Percentiles rank a stretch among this genome's conserved stretches.
Conservation (phyloP, 352 stramenopile species). For the Phytophthora litchii region DNA sequence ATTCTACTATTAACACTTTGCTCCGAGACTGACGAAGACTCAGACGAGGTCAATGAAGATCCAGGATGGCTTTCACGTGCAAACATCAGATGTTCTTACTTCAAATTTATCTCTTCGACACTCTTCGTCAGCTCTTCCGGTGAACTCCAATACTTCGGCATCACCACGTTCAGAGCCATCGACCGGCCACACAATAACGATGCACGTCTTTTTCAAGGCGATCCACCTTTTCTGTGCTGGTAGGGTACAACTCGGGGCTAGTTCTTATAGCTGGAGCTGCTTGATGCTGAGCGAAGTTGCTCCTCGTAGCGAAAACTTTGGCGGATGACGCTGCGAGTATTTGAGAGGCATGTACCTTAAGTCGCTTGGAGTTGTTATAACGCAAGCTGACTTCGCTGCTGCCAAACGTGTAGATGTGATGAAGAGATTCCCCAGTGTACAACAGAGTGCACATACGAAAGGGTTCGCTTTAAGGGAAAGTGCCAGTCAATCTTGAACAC, state of each 20-base stretch:
- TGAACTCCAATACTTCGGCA: slow-evolving; percentile 38
- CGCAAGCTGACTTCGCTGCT: slow-evolving; percentile 75
- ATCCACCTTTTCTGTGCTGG: slow-evolving; percentile 1
- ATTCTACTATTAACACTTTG: too few species aligned
- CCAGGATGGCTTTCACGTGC: slow-evolving; percentile 2
- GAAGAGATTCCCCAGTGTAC: slow-evolving; percentile 70
- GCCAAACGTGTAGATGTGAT: slow-evolving; percentile 76
- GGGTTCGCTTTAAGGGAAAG: slow-evolving; percentile 9
- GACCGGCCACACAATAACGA: slow-evolving; percentile 14
- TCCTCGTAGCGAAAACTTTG: slow-evolving; percentile 45
- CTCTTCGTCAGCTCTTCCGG: slow-evolving; percentile 27
- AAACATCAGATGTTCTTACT: slow-evolving; percentile 35
- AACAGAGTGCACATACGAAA: slow-evolving; percentile 67
- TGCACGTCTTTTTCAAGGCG: slow-evolving; percentile 9
- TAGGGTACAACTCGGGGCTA: slow-evolving; percentile 10
- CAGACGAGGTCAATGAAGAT: slow-evolving; percentile 3
- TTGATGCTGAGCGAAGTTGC: not conserved
- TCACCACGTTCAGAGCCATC: slow-evolving; percentile 26
- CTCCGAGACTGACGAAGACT: not conserved
- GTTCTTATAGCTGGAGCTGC: not conserved
- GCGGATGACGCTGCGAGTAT: slow-evolving; percentile 51
- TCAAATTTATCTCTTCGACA: slow-evolving; percentile 31
- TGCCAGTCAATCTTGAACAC: slow-evolving; percentile 27
- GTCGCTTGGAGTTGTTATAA: slow-evolving; percentile 61
- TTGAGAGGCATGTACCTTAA: slow-evolving; percentile 73